phyloP scores from a whole-genome alignment of 345 rosid genomes.

The Gossypium australe region DNA sequence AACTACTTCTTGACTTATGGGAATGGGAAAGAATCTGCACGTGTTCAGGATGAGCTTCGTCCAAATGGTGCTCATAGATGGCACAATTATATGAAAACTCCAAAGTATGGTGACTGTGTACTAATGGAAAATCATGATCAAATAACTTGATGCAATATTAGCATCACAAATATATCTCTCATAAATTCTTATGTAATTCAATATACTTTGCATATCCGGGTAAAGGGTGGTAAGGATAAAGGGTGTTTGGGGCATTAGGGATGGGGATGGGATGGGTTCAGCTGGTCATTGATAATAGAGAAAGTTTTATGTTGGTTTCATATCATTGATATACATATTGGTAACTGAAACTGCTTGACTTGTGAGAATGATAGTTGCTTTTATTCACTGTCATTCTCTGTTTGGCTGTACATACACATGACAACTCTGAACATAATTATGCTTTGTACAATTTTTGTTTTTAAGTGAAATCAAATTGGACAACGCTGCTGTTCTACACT shows the following conservation, averaged over 20 bases:
- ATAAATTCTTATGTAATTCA: neutral
- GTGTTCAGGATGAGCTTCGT: slow-evolving; percentile 82
- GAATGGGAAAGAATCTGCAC: slow-evolving; percentile 89
- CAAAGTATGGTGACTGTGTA: slow-evolving; percentile 45
- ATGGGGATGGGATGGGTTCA: neutral
- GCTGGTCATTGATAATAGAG: neutral
- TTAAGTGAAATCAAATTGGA: slow-evolving; percentile 80
- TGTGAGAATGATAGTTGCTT: neutral
- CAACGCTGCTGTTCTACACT: slow-evolving; percentile 93
- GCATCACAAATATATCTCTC: neutral
- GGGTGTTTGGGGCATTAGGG: neutral
- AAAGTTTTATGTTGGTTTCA: neutral
- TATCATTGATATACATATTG: neutral
- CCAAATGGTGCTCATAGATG: slow-evolving; percentile 99
- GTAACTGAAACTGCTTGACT: neutral
- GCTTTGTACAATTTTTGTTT: slow-evolving; percentile 6
- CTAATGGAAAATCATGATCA: neutral
- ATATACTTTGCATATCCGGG: neutral
- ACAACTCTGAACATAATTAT: neutral
- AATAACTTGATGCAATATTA: neutral
- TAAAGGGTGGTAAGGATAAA: neutral
- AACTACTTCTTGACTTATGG: slow-evolving; percentile 95
- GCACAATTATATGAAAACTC: slow-evolving; percentile 93
- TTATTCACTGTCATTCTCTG: neutral
- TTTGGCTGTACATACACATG: neutral